Conservation (phyloP, 2,329 filamentous ascomycete species). For the Xenoacremonium recifei region DNA sequence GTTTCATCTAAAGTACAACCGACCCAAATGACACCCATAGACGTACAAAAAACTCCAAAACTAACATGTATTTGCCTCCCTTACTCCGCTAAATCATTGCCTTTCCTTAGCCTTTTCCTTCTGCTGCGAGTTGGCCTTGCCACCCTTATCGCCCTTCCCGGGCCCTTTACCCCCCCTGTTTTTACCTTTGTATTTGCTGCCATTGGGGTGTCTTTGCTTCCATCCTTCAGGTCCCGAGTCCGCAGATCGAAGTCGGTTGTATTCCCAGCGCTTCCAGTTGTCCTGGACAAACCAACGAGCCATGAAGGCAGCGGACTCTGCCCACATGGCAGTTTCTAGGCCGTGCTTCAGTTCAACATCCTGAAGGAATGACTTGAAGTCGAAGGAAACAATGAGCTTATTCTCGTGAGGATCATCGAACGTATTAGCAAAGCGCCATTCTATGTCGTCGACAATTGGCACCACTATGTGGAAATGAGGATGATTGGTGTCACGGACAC, state of each 20-base stretch:
- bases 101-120: too few relatives aligned
- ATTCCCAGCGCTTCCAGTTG: constrained; percentile 19
- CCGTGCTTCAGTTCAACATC: constrained; percentile 12
- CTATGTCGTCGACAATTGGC: constrained; percentile 22
- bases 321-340: constrained; percentile 15
- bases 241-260: constrained; percentile 2
- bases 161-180: too few relatives aligned
- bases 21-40: too few relatives aligned
- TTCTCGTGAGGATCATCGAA: constrained; percentile 17
- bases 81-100: too few relatives aligned
- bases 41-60: too few relatives aligned
- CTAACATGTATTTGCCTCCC: too few relatives aligned
- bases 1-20: too few relatives aligned
- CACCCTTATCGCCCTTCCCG: too few relatives aligned
- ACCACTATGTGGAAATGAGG: constrained; percentile 24
- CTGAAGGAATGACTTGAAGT: constrained; percentile 11
- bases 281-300: constrained; percentile 22
- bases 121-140: too few relatives aligned
- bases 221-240: too few relatives aligned
- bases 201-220: too few relatives aligned
- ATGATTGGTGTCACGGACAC: constrained; percentile 21
- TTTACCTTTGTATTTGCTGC: too few relatives aligned
- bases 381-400: constrained; percentile 15
- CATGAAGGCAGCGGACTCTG: constrained; percentile 19
- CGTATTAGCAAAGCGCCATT: constrained; percentile 26